Evolutionary conservation across 2,329 filamentous ascomycete species (phyloP).

Genomic region (Fusarium pseudonygamai): DNA sequence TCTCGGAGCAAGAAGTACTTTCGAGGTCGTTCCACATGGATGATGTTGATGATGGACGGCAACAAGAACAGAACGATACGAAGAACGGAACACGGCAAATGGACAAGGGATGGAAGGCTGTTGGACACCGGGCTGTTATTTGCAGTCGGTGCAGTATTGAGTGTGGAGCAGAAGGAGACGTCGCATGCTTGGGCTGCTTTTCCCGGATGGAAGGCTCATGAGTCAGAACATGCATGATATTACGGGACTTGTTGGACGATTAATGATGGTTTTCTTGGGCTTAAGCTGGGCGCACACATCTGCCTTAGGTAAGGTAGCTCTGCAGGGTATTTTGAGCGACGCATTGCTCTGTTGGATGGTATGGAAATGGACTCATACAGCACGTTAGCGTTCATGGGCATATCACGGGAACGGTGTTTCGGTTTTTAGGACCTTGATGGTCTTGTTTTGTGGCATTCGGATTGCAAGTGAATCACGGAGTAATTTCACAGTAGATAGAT

Average conservation of each 20-base stretch:
- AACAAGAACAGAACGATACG: slow-evolving; percentile 13
- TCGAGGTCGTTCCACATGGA: slow-evolving; percentile 61
- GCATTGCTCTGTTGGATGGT: slow-evolving; percentile 7
- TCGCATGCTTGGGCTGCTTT: slow-evolving; percentile 72
- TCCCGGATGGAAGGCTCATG: slow-evolving; percentile 52
- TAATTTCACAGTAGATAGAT: slow-evolving; percentile 29
- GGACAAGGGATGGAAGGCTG: slow-evolving; percentile 50
- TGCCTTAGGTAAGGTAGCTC: neutral
- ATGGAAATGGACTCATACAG: slow-evolving; percentile 1
- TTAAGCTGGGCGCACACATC: neutral
- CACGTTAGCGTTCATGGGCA: slow-evolving; percentile 11
- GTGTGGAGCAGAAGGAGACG: slow-evolving; percentile 69
- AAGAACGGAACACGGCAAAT: slow-evolving; percentile 20
- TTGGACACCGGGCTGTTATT: slow-evolving; percentile 62
- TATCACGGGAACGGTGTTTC: slow-evolving; percentile 36
- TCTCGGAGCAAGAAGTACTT: slow-evolving; percentile 50
- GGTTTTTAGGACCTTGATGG: slow-evolving; percentile 8
- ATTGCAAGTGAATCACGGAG: slow-evolving; percentile 4
- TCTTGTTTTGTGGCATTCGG: slow-evolving; percentile 8
- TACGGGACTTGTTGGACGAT: slow-evolving; percentile 20
- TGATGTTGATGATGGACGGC: slow-evolving; percentile 53
- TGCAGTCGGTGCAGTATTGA: slow-evolving; percentile 77
- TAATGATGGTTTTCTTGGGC: slow-evolving; percentile 30
- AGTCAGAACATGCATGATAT: neutral
- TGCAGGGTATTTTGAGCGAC: neutral